Evolutionary conservation across 306 rosid genomes (phyloP), one percentile per base, ranked within the genome.

Genomic region (cucumber (Cucumis sativus)): DNA sequence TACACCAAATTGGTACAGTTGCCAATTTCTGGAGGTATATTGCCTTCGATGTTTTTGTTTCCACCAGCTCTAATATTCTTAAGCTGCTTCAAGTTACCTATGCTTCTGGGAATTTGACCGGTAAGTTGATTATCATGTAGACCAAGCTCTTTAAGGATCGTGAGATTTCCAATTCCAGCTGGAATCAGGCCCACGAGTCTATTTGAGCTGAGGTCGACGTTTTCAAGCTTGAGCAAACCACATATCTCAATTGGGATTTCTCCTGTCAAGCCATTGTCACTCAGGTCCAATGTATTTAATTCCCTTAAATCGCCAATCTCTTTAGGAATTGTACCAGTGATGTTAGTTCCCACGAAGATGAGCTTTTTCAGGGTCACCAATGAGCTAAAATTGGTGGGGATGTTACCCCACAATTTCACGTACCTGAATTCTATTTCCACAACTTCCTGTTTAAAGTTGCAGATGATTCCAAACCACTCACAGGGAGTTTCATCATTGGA

Each of bases 1-100:
- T 87, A 77, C 7, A 77, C 88, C 83, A 94, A 86, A 66, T 82
- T 83, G 33, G 90, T 79, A 81, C 96, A 92, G 85, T 90, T 90
- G 0, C 96, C 96, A 39, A 94, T 89, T 78, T 89, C 97, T 10
- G 56, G 76, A 1, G 98, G 97, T 21, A 94, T 8, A 33, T 84
- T 41, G 17, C 97, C 98, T 81, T 85, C 85, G 2, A 94, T 75
- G 55, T 92, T 88, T 87, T 88, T 92, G 91, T 94, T 94, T 54
- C 98, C 98, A 7, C 98, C 98, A 8, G 91, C 93, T 85, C 97
- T 85, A 62, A 94, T 83, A 39, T 84, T 84, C 60, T 88, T 84
- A 30, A 94, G 84, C 68, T 47, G 85, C 71, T n/a, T 80, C 83
- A 94, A 37, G 39, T 89, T 85, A 7, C 97, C 97, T 10, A 90